These are phyloP conservation scores for Mortierella sp. DNA, from an alignment of 371 early-diverging fungal species.

Conservation along the genomic window DNA sequence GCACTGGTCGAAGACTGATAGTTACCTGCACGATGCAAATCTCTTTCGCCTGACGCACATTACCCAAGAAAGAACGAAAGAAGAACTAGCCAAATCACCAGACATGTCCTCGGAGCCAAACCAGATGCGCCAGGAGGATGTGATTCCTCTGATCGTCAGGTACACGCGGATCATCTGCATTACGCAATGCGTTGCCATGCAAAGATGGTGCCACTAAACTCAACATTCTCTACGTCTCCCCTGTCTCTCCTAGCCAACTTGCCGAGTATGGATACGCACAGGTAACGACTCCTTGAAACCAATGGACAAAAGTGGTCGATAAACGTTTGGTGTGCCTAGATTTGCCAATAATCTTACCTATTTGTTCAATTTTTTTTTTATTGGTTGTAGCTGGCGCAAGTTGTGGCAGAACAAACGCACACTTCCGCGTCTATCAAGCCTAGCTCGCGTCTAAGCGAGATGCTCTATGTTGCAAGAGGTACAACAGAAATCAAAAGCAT, in stretches of 20 bases:
- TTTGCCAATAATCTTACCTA: no score
- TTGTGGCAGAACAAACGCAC: conserved; percentile 71
- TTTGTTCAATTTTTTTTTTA: no score
- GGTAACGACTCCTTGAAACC: conserved; percentile 16
- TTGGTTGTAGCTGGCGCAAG: conserved; percentile 61
- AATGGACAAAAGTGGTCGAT: neutral
- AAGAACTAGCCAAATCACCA: neutral
- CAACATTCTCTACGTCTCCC: neutral
- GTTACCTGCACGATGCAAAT: no score
- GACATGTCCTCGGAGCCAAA: conserved; percentile 26
- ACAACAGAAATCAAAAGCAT: no score
- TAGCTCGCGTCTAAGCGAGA: conserved; percentile 63
- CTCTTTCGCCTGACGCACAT: no score
- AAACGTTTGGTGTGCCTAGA: no score
- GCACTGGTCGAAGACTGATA: no score
- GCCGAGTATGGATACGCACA: conserved; percentile 70
- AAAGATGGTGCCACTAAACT: no score
- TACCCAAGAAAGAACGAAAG: no score
- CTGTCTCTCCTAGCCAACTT: conserved; percentile 61
- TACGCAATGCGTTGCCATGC: no score
- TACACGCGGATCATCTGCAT: conserved; percentile 14
- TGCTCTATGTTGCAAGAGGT: conserved; percentile 64
- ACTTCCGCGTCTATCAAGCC: conserved; percentile 62
- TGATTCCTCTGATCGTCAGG: conserved; percentile 69
- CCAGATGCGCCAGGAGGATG: conserved; percentile 63